Evolutionary conservation across 2,329 filamentous ascomycete genomes (phyloP), one percentile per base, ranked within the genome.

Genomic region (Daldinia sp.): DNA sequence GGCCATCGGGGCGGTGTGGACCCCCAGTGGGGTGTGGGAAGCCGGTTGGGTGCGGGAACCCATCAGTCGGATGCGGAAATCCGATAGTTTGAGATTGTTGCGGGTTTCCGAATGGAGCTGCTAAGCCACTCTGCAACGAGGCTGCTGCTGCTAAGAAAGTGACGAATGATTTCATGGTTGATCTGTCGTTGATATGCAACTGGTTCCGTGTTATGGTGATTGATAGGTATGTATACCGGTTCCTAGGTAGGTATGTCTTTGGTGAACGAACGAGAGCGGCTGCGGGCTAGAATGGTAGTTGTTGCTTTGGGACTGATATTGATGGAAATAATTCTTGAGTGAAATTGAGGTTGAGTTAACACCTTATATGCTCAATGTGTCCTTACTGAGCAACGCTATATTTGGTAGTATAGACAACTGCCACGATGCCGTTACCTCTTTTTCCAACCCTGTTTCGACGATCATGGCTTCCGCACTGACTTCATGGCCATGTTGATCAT

Each of bases 161-260:
- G 56, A 70, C 55, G 61, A 72, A 69, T 46, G 64, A 72, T 44
- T 64, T 64, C 69, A 72, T 72, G 26, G 35, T 67, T 28, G 41
- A 41, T 54, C 28, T 55, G 41, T 60, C 51, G 37, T 57, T 55
- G 37, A 55, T 30, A 42, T 50, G 15, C 20, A 23, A 54, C 9
- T 23, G 41, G 10, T 51, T 58, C 13, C 39, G n/a, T 53, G 23
- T 15, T 20, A 55, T 51, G 26, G 6, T 9, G 28, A 51, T 33
- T 33, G 26, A 51, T 33, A 35, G 33, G 33, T 35, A 50, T 12
- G 46, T 50, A 30, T 50, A 30, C n/a, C 60, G 56, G 30, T 42
- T 56, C 28, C 44, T 30, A 9, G 44, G 9, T 30, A 9, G 44
- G 9, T 35, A 37, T 48, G 26, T 26, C 33, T 54, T 51, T 30